These are phyloP conservation scores for Allomyces macrogynus DNA, from an alignment of 192 early-diverging fungal species.

Conservation along the genomic window DNA sequence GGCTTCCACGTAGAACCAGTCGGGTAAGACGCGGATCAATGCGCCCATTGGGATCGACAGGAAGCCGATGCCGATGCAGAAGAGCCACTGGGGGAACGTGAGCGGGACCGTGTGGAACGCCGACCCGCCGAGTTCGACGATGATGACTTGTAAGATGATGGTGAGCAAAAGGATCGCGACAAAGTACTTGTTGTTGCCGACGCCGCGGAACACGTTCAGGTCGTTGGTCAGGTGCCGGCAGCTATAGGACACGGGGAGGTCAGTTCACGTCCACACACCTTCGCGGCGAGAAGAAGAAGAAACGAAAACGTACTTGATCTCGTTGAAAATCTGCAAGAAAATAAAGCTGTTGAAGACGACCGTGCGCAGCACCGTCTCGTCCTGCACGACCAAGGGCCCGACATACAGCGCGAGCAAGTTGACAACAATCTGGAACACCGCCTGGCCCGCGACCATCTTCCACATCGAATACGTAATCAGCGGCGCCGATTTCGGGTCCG, in stretches of 20 bases:
- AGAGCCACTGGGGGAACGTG: not conserved
- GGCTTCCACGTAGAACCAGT: not conserved
- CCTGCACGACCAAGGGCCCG: conserved; percentile 35
- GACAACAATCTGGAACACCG: conserved; percentile 66
- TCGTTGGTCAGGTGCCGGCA: conserved; percentile 13
- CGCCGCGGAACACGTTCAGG: conserved; percentile 18
- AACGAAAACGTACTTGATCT: conserved; percentile 49
- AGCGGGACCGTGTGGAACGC: conserved; percentile 8
- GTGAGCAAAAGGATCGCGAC: conserved; percentile 10
- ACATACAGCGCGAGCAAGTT: conserved; percentile 55
- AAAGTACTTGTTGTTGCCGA: conserved; percentile 16
- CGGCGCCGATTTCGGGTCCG: conserved; percentile 58
- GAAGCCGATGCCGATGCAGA: conserved; percentile 3
- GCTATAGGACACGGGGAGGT: not conserved
- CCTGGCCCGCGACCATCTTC: conserved; percentile 86
- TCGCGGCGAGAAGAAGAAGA: not conserved
- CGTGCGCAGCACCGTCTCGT: conserved; percentile 32
- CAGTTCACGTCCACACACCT: not conserved
- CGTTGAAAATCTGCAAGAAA: conserved; percentile 74
- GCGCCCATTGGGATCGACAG: conserved; percentile 5
- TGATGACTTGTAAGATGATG: conserved; percentile 12
- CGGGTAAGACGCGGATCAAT: conserved; percentile 1
- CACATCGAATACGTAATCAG: conserved; percentile 83
- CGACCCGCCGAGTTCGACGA: conserved; percentile 16
- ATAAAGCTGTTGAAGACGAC: conserved; percentile 88